These are phyloP conservation scores for Arabidopsis lyrata DNA, from an alignment of 441 rosid genomes.

Conservation along the genomic window DNA sequence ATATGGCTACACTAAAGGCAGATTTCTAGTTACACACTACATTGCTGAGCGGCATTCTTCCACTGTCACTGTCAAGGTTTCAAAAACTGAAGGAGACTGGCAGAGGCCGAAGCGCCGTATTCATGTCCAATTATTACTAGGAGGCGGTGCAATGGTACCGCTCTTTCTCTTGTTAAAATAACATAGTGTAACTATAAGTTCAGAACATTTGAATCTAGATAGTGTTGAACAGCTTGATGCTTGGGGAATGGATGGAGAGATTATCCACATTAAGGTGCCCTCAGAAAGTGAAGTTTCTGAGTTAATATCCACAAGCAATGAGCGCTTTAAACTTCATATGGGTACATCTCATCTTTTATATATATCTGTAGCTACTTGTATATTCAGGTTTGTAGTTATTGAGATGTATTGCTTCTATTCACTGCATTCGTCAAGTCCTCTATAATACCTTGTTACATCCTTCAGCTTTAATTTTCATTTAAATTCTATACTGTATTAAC, in stretches of 20 bases:
- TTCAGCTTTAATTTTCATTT: not conserved
- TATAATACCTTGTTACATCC: not conserved
- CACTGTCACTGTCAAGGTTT: constrained; percentile 67
- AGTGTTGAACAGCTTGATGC: constrained; percentile 65
- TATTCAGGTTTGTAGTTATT: not conserved
- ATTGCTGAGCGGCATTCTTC: constrained; percentile 72
- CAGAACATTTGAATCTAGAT: constrained; percentile 34
- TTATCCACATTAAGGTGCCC: constrained; percentile 68
- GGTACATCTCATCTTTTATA: constrained; percentile 53
- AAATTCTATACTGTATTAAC: not conserved
- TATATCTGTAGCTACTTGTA: constrained; percentile 8
- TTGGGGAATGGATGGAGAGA: constrained; percentile 94
- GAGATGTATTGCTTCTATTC: not conserved
- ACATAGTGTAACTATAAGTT: not conserved
- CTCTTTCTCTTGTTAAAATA: constrained; percentile 21
- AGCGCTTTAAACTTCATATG: constrained; percentile 56
- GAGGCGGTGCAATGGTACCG: constrained; percentile 84
- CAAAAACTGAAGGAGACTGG: constrained; percentile 85
- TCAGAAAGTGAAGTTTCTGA: constrained; percentile 55
- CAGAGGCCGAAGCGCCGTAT: constrained; percentile 86
- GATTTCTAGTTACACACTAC: constrained; percentile 70
- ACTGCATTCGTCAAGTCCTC: constrained; percentile 10
- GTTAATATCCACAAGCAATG: constrained; percentile 59
- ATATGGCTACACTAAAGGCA: constrained; percentile 75
- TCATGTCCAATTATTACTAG: constrained; percentile 75